A percentile compares a stretch with the other conserved stretches of the same genome.
Evolutionary conservation across 192 early-diverging fungal genomes (phyloP).

Genomic region (Dispira simplex): DNA sequence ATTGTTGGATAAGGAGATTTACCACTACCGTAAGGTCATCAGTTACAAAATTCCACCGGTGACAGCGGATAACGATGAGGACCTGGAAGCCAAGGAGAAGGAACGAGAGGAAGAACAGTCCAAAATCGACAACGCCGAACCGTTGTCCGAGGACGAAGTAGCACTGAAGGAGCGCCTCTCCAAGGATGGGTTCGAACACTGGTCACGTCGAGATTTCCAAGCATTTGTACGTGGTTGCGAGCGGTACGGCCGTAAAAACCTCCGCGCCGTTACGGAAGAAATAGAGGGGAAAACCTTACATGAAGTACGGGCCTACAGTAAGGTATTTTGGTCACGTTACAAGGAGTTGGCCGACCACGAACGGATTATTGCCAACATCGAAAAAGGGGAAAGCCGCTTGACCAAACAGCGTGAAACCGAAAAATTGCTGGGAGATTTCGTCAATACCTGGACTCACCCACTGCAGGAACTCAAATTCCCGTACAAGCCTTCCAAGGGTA

Average conservation of each 20-base stretch:
- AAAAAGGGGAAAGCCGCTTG: conserved; percentile 75
- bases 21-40: conserved; percentile 49
- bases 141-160: conserved; percentile 77
- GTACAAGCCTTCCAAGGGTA: conserved; percentile 75
- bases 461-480: conserved; percentile 79
- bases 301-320: conserved; percentile 72
- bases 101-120: conserved; percentile 57
- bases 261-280: conserved; percentile 64
- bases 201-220: conserved; percentile 82
- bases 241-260: conserved; percentile 62
- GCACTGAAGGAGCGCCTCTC: conserved; percentile 54
- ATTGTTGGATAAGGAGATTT: conserved; percentile 69
- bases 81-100: conserved; percentile 32
- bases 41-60: conserved; percentile 54
- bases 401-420: conserved; percentile 68
- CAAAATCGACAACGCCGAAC: conserved; percentile 75
- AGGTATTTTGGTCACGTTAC: conserved; percentile 80
- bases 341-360: conserved; percentile 83
- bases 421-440: conserved; percentile 59
- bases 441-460: conserved; percentile 49
- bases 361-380: conserved; percentile 68
- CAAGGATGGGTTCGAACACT: conserved; percentile 69
- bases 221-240: conserved; percentile 76
- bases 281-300: conserved; percentile 82
- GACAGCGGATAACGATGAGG: conserved; percentile 26